These are phyloP conservation scores for Phytopythium boreale DNA, from an alignment of 352 stramenopile genomes.

Conservation along the genomic window DNA sequence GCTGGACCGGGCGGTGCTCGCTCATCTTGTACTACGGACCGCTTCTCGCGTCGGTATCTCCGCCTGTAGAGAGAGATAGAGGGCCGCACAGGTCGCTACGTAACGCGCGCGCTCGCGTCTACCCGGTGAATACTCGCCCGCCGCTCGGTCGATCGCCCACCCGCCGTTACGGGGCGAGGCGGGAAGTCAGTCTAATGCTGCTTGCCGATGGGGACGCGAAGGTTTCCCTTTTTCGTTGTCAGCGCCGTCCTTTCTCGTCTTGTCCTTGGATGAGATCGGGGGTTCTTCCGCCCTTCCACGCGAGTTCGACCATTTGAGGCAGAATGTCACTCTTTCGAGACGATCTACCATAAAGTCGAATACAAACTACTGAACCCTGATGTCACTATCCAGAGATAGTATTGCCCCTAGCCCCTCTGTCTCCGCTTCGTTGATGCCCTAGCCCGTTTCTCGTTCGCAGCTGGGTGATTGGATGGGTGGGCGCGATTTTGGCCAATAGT, in stretches of 20 bases:
- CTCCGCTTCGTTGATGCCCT: background rate
- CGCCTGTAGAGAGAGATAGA: background rate
- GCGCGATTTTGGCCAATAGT: background rate
- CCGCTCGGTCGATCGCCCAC: background rate
- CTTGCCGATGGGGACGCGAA: background rate
- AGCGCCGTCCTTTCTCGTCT: background rate
- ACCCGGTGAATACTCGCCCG: background rate
- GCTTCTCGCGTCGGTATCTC: background rate
- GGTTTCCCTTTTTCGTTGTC: background rate
- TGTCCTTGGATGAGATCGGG: no score
- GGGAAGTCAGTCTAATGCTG: background rate
- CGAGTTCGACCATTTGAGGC: no score
- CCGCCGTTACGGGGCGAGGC: background rate
- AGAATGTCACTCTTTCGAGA: background rate
- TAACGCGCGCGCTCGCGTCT: background rate
- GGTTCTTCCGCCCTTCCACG: conserved; percentile 2
- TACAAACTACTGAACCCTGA: background rate
- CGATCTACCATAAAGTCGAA: background rate
- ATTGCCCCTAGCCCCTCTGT: background rate
- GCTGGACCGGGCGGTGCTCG: background rate
- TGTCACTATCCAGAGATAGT: background rate
- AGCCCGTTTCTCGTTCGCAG: background rate
- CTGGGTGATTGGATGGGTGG: background rate
- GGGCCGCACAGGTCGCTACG: background rate
- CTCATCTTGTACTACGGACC: background rate